phyloP scores from a whole-genome alignment of 2,329 filamentous ascomycete species.

The Aspergillus ruber region DNA sequence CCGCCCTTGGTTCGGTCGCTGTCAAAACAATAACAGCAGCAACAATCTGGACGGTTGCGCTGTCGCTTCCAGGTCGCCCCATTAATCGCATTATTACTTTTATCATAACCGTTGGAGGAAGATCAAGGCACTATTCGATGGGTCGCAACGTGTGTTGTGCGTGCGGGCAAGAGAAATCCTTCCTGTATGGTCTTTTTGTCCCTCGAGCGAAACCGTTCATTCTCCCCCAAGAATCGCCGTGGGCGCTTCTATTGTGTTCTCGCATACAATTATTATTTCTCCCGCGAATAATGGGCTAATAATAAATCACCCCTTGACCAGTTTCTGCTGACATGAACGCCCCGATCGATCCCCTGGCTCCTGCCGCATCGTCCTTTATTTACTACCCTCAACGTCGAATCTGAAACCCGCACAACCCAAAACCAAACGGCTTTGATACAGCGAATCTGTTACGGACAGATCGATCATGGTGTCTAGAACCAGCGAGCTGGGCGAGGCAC shows the following conservation, averaged over 20 bases:
- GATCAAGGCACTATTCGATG: slow-evolving; percentile 10
- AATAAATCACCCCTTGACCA: slow-evolving; percentile 6
- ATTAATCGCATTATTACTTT: not conserved
- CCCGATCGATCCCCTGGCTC: slow-evolving; percentile 24
- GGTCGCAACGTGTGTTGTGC: slow-evolving; percentile 13
- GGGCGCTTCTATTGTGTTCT: too few species aligned
- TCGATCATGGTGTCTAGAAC: slow-evolving; percentile 35
- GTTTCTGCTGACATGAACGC: slow-evolving; percentile 28
- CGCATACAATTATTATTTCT: too few species aligned
- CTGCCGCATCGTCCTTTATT: slow-evolving; percentile 22
- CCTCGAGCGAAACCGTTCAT: not conserved
- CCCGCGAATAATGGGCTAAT: slow-evolving; percentile 5
- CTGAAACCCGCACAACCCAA: slow-evolving; percentile 5
- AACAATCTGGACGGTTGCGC: not conserved
- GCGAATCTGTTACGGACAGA: slow-evolving; percentile 1
- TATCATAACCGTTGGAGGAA: not conserved
- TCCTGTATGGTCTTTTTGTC: slow-evolving; percentile 15
- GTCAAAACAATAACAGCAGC: not conserved
- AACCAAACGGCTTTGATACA: not conserved
- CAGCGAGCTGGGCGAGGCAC: slow-evolving; percentile 29
- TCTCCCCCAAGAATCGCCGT: too few species aligned
- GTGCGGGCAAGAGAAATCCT: slow-evolving; percentile 20
- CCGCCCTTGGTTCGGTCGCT: slow-evolving; percentile 15
- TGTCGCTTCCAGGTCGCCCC: not conserved
- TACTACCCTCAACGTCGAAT: slow-evolving; percentile 17